These are phyloP conservation scores for Phialophora tarda DNA, from an alignment of 2,329 filamentous ascomycete species.

Conservation along the genomic window DNA sequence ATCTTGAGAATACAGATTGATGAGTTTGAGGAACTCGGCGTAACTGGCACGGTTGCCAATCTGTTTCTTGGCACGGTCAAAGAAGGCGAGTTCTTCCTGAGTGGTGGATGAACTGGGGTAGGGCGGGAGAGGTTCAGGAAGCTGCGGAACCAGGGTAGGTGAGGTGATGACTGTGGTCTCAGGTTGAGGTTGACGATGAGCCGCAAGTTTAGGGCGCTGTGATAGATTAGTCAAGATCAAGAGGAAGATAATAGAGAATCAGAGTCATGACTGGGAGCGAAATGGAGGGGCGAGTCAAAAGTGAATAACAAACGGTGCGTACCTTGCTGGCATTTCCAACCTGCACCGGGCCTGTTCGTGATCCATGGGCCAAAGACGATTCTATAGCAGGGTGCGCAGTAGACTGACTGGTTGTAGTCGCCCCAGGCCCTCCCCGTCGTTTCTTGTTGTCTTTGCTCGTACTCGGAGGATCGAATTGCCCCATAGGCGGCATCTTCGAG, in stretches of 20 bases:
- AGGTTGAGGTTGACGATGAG: slow-evolving; percentile 39
- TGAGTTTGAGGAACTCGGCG: slow-evolving; percentile 95
- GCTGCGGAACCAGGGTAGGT: slow-evolving; percentile 83
- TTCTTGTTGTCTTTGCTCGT: slow-evolving; percentile 92
- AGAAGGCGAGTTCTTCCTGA: slow-evolving; percentile 87
- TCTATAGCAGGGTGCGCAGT: slow-evolving; percentile 44
- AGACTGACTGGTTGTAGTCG: slow-evolving; percentile 38
- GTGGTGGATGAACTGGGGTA: slow-evolving; percentile 74
- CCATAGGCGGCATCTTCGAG: slow-evolving; percentile 83
- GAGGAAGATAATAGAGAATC: not conserved
- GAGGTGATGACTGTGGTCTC: slow-evolving; percentile 67
- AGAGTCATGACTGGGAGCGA: not conserved
- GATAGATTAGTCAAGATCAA: not conserved
- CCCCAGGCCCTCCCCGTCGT: slow-evolving; percentile 66
- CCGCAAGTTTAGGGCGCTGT: slow-evolving; percentile 35
- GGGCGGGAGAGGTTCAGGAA: slow-evolving; percentile 85
- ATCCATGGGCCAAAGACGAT: slow-evolving; percentile 43
- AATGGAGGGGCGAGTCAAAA: not conserved
- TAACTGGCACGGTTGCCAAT: slow-evolving; percentile 90
- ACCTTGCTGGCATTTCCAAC: slow-evolving; percentile 59
- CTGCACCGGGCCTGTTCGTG: slow-evolving; percentile 47
- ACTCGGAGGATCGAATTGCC: slow-evolving; percentile 86
- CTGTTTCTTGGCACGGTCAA: slow-evolving; percentile 95
- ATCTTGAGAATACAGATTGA: slow-evolving; percentile 92
- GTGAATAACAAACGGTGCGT: slow-evolving; percentile 38